Percentiles rank a stretch among this genome's conserved stretches.
Evolutionary conservation across 116 monocot genomes (phyloP).

Genomic region (Zostera marina): DNA sequence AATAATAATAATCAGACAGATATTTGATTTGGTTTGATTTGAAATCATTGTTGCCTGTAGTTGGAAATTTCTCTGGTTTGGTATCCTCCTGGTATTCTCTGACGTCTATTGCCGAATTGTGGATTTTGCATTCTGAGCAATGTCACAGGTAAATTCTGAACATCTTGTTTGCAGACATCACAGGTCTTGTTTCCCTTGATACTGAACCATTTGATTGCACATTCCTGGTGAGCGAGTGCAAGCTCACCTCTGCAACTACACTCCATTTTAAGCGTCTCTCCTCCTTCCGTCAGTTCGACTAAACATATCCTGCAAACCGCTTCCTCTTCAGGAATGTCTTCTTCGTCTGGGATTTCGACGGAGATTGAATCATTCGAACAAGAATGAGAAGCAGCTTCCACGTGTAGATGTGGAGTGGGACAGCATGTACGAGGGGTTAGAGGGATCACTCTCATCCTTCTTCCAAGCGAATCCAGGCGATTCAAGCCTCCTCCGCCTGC

Average conservation of each 20-base stretch:
- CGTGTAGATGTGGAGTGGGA: too few relatives aligned
- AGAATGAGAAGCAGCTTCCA: conserved; percentile 9
- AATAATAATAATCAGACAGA: background rate
- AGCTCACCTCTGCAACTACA: conserved; percentile 98
- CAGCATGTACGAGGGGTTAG: conserved; percentile 40
- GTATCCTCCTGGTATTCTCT: conserved; percentile 5
- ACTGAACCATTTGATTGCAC: conserved; percentile 97
- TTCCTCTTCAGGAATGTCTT: conserved; percentile 98
- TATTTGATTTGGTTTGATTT: background rate
- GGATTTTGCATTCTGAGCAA: conserved; percentile 70
- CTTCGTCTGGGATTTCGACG: conserved; percentile 22
- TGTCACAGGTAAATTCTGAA: conserved; percentile 79
- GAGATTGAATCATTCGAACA: conserved; percentile 23
- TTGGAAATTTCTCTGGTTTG: conserved; percentile 16
- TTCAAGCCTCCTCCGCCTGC: conserved; percentile 32
- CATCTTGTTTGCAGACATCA: conserved; percentile 88
- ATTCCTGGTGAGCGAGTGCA: conserved; percentile 94
- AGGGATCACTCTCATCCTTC: conserved; percentile 61
- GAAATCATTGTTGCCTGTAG: conserved; percentile 29
- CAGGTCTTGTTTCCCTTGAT: conserved; percentile 97
- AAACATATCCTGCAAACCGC: conserved; percentile 94
- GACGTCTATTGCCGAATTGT: conserved; percentile 25
- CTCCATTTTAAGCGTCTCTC: conserved; percentile 97
- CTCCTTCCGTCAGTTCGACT: conserved; percentile 69
- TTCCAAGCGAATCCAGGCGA: conserved; percentile 41